phyloP scores from a whole-genome alignment of 75 land plant species.

The Cupressus sempervirens region DNA sequence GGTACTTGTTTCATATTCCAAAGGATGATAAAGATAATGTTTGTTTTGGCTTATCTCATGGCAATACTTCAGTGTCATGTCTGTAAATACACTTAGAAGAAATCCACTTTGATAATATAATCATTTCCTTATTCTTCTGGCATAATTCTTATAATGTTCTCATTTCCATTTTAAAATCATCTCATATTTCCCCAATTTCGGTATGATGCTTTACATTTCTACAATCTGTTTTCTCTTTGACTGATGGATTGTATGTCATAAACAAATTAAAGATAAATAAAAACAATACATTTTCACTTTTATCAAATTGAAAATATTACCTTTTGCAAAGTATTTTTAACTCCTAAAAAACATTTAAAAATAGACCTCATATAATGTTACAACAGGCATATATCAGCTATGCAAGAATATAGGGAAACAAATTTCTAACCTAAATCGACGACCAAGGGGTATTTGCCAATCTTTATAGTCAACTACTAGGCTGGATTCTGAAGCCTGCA shows the following conservation, averaged over 20 bases:
- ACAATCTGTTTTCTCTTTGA: background rate
- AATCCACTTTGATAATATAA: background rate
- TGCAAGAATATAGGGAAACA: background rate
- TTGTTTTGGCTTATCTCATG: background rate
- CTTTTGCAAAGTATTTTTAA: background rate
- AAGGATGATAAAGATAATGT: background rate
- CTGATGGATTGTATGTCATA: background rate
- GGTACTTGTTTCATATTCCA: background rate
- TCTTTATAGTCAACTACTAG: slow-evolving; percentile 85
- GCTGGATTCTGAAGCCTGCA: slow-evolving; percentile 61
- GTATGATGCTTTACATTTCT: background rate
- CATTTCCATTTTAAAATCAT: background rate
- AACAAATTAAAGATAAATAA: background rate
- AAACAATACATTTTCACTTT: background rate
- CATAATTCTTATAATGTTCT: background rate
- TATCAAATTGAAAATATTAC: background rate
- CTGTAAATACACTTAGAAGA: background rate
- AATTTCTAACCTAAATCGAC: slow-evolving; percentile 69
- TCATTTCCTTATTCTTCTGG: background rate
- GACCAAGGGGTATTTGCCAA: slow-evolving; percentile 92
- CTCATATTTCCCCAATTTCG: background rate
- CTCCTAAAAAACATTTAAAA: background rate
- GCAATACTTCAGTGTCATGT: background rate
- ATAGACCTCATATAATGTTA: background rate
- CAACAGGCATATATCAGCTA: background rate